Conservation (phyloP, 2,329 filamentous ascomycete genomes). For the Madurella mycetomatis region DNA sequence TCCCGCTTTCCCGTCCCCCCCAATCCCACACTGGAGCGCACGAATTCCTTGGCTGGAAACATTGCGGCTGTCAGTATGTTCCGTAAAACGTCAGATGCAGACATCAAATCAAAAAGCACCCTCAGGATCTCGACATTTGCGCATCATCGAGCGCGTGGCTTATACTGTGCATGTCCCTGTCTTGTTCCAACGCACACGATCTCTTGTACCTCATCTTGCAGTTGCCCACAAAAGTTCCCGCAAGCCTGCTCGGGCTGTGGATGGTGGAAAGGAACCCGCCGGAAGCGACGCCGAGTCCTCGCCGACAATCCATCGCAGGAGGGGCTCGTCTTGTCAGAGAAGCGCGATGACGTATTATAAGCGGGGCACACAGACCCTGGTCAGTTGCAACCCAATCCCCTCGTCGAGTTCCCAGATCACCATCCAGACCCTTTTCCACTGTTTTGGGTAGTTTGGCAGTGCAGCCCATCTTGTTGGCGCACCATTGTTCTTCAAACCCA, state of each 20-base stretch:
- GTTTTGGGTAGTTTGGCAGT: neutral
- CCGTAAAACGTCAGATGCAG: too few species aligned
- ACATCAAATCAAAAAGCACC: too few species aligned
- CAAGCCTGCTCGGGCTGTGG: neutral
- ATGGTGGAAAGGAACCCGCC: neutral
- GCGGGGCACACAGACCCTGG: constrained; percentile 14
- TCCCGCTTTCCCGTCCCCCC: constrained; percentile 22
- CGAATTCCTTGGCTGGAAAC: neutral
- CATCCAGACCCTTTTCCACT: neutral
- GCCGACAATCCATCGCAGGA: neutral
- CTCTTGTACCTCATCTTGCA: too few species aligned
- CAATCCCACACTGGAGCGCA: neutral
- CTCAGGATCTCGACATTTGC: neutral
- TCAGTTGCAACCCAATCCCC: constrained; percentile 1
- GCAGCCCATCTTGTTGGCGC: neutral
- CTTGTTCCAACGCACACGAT: neutral
- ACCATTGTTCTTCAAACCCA: too few species aligned
- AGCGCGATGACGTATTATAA: constrained; percentile 18
- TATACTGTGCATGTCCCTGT: neutral
- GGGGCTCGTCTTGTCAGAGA: neutral
- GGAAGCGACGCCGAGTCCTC: neutral
- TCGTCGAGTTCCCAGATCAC: neutral
- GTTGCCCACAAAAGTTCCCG: too few species aligned
- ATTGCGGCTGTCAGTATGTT: neutral
- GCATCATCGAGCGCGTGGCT: neutral